Conservation (phyloP, 2,329 filamentous ascomycete species). For the Hymenoscyphus linearis region DNA sequence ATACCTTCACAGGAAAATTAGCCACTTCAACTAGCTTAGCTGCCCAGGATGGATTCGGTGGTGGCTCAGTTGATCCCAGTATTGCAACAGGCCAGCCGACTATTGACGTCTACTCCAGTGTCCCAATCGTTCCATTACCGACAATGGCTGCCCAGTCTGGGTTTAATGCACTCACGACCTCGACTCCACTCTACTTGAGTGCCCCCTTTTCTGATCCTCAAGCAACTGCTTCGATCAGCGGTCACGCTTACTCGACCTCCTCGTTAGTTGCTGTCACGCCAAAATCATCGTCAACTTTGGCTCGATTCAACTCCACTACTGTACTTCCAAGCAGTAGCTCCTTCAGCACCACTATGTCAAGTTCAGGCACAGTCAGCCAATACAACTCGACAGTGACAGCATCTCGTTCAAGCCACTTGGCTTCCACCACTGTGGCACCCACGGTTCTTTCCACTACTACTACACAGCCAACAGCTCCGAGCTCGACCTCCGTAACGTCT, state of each 20-base stretch:
- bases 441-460: background rate
- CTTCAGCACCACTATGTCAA: background rate
- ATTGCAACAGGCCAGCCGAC: conserved; percentile 9
- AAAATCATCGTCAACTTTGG: background rate
- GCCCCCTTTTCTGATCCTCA: background rate
- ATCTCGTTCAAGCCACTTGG: background rate
- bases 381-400: background rate
- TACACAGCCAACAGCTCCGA: background rate
- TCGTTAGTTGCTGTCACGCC: background rate
- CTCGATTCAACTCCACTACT: background rate
- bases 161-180: conserved; percentile 11
- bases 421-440: background rate
- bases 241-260: background rate
- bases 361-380: background rate
- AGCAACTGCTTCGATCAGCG: background rate
- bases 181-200: background rate
- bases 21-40: background rate
- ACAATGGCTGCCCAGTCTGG: conserved; percentile 15
- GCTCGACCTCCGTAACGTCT: background rate
- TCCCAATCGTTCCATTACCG: conserved; percentile 3
- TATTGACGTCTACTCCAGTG: conserved; percentile 13
- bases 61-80: background rate
- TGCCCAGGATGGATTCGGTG: conserved; percentile 5
- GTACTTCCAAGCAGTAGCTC: background rate
- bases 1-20: background rate